phyloP scores from a whole-genome alignment of 2,329 filamentous ascomycete species.

The Botrytis fragariae region DNA sequence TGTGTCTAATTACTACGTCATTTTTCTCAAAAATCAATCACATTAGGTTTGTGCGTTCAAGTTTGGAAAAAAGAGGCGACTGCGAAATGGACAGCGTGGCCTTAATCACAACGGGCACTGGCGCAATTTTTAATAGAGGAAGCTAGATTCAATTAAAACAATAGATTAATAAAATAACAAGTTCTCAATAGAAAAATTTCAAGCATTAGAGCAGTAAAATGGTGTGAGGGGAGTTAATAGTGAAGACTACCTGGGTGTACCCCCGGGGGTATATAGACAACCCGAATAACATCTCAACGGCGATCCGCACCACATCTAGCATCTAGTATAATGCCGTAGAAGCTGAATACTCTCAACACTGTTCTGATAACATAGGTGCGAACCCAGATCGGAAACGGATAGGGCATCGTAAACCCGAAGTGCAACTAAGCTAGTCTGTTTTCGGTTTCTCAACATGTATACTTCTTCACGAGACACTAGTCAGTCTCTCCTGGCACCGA shows the following conservation, averaged over 20 bases:
- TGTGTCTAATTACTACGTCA: not conserved
- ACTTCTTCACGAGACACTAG: not conserved
- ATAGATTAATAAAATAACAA: not conserved
- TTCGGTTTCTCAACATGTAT: not conserved
- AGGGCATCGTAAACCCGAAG: not conserved
- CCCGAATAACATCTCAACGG: not conserved
- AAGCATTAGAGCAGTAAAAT: not conserved
- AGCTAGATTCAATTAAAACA: not conserved
- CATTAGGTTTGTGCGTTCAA: not conserved
- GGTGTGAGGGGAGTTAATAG: not conserved
- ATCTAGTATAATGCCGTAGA: not conserved
- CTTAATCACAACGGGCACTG: not conserved
- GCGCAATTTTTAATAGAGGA: not conserved
- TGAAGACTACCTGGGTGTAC: not conserved
- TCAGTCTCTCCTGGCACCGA: not conserved
- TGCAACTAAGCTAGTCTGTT: not conserved
- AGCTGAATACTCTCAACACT: not conserved
- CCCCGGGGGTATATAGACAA: not conserved
- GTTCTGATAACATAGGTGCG: not conserved
- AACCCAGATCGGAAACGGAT: not conserved
- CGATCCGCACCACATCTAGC: not conserved
- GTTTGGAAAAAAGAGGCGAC: not conserved
- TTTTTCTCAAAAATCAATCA: not conserved
- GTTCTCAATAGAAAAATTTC: not conserved
- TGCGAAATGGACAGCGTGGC: not conserved